Evolutionary conservation across 2,329 filamentous ascomycete genomes (phyloP).

Genomic region (Pseudogymnoascus sp.): DNA sequence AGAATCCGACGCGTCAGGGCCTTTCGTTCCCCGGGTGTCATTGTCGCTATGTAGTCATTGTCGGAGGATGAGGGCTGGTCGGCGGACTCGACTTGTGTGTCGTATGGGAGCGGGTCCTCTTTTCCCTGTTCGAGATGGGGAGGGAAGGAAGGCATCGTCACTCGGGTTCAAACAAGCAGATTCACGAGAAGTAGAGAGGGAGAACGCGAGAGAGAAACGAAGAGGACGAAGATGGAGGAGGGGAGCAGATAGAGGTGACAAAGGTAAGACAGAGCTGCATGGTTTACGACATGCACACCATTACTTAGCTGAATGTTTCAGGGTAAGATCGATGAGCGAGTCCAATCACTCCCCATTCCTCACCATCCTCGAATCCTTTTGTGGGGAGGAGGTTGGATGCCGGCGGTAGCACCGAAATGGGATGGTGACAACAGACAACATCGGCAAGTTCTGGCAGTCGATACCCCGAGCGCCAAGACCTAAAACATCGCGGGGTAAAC

Average conservation of each 20-base stretch:
- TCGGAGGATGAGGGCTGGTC: not conserved
- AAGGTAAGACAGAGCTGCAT: not conserved
- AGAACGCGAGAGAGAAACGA: not conserved
- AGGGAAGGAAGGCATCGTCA: not conserved
- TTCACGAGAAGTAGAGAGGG: not conserved
- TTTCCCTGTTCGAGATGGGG: not conserved
- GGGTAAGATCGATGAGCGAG: not conserved
- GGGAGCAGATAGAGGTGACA: too few species aligned
- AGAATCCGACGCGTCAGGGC: constrained; percentile 39
- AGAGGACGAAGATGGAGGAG: not conserved
- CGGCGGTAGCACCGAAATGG: not conserved
- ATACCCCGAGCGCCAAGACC: not conserved
- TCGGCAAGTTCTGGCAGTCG: not conserved
- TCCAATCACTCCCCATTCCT: not conserved
- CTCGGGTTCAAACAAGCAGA: not conserved
- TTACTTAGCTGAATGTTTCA: not conserved
- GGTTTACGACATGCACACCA: not conserved
- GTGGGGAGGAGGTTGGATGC: not conserved
- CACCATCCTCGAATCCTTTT: not conserved
- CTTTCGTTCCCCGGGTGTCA: constrained; percentile 11
- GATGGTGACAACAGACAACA: not conserved
- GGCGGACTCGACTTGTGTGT: not conserved
- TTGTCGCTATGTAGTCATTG: not conserved
- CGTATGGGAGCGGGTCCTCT: not conserved
- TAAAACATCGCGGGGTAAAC: not conserved